A percentile compares a stretch with the other conserved stretches of the same genome.
Evolutionary conservation across 2,329 filamentous ascomycete species (phyloP).

Genomic region (Monosporascus sp.): DNA sequence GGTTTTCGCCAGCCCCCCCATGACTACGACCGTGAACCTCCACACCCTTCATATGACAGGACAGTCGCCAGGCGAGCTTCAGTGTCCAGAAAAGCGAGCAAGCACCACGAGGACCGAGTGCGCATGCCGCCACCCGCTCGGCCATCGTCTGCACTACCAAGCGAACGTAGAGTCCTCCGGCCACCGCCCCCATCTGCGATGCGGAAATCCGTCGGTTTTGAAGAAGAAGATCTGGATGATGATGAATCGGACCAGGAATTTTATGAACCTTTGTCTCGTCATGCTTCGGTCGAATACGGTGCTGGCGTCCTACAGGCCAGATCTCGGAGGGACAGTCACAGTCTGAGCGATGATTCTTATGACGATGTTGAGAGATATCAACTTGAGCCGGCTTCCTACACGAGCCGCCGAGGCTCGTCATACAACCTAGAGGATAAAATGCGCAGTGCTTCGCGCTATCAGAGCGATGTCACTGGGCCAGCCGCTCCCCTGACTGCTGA

Average conservation of each 20-base stretch:
- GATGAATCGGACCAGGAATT: conserved; percentile 7
- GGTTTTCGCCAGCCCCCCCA: conserved; percentile 32
- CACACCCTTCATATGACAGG: conserved; percentile 27
- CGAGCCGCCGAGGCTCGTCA: conserved; percentile 24
- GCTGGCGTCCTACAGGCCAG: conserved; percentile 16
- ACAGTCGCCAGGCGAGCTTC: conserved; percentile 38
- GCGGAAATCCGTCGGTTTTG: conserved; percentile 25
- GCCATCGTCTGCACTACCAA: conserved; percentile 29
- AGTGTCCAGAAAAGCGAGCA: conserved; percentile 29
- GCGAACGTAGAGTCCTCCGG: conserved; percentile 23
- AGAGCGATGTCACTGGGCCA: conserved; percentile 43
- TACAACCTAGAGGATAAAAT: conserved; percentile 41
- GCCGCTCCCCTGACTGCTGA: conserved; percentile 50
- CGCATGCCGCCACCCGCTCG: conserved; percentile 46
- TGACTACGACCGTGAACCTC: conserved; percentile 31
- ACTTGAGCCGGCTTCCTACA: conserved; percentile 19
- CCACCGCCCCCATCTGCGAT: conserved; percentile 20
- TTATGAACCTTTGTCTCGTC: conserved; percentile 15
- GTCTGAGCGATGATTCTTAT: conserved; percentile 13
- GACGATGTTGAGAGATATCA: conserved; percentile 14
- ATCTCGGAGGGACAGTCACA: conserved; percentile 19
- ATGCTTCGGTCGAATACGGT: conserved; percentile 24
- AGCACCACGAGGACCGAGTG: conserved; percentile 38
- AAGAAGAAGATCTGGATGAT: conserved; percentile 18
- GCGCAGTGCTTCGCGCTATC: conserved; percentile 42